Conservation (phyloP, 305 asterid genomes). For the Nicotiana rustica region DNA sequence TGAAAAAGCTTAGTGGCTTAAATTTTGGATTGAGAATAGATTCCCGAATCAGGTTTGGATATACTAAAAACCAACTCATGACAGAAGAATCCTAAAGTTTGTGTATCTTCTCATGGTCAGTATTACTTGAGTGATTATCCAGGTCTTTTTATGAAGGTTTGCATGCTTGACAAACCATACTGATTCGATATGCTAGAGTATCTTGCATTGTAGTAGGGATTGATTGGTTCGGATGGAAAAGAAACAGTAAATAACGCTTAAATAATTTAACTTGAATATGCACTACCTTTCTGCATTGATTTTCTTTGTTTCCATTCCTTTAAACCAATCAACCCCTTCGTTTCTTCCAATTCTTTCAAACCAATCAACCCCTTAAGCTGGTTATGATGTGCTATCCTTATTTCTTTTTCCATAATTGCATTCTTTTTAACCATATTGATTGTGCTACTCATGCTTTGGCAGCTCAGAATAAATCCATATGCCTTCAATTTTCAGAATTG, state of each 20-base stretch:
- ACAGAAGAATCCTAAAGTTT: neutral
- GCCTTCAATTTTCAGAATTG: neutral
- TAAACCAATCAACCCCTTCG: neutral
- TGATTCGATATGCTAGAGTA: neutral
- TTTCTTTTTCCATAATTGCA: neutral
- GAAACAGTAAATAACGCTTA: neutral
- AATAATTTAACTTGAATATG: neutral
- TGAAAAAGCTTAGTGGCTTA: conserved; percentile 15
- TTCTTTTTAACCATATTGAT: neutral
- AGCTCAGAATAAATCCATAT: conserved; percentile 7
- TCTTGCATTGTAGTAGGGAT: neutral
- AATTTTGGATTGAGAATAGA: neutral
- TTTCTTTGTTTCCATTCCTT: neutral
- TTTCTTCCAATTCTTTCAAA: neutral
- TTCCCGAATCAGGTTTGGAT: neutral
- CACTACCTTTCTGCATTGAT: neutral
- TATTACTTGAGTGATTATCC: neutral
- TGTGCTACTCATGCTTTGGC: neutral
- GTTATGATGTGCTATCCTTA: neutral
- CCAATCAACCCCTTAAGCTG: neutral
- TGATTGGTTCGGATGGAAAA: neutral
- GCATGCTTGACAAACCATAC: neutral
- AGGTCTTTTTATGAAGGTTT: neutral
- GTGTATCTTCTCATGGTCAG: neutral
- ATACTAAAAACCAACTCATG: neutral